phyloP scores from a whole-genome alignment of 352 stramenopile species.

The Pythium sp. region DNA sequence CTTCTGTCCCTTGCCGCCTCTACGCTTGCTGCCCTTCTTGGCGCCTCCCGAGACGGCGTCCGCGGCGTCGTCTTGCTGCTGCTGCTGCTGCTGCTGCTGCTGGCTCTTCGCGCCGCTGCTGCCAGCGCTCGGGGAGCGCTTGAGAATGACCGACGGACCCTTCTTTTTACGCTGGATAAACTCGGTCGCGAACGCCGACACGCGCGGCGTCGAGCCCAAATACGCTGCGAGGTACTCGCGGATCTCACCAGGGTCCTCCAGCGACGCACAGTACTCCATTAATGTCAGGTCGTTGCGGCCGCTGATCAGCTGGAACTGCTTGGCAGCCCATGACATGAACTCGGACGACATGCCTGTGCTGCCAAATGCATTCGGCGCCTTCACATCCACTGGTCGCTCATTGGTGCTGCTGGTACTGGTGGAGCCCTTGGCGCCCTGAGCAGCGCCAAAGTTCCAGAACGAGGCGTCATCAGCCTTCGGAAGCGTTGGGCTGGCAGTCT shows the following conservation, averaged over 20 bases:
- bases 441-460: conserved; percentile 85
- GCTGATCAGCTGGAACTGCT: conserved; percentile 79
- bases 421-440: conserved; percentile 22
- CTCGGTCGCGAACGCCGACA: conserved; percentile 97
- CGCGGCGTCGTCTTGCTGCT: conserved; percentile 11
- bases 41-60: conserved; percentile 23
- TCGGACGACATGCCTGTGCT: conserved; percentile 51
- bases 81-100: conserved; percentile 26
- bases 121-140: conserved; percentile 32
- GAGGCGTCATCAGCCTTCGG: conserved; percentile 62
- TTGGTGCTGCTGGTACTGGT: background rate
- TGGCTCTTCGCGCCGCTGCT: conserved; percentile 17
- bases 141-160: conserved; percentile 29
- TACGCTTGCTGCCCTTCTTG: conserved; percentile 56
- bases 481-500: conserved; percentile 28
- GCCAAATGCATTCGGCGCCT: conserved; percentile 46
- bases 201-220: conserved; percentile 92
- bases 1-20: conserved; percentile 60
- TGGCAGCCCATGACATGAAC: conserved; percentile 77
- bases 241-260: conserved; percentile 94
- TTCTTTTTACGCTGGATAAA: conserved; percentile 95
- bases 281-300: conserved; percentile 80
- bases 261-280: conserved; percentile 93
- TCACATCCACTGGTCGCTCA: conserved; percentile 6
- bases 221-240: conserved; percentile 96